Base-by-base conservation (phyloP, 495 filamentous ascomycete species). In the Penicillium samsonianum region DNA sequence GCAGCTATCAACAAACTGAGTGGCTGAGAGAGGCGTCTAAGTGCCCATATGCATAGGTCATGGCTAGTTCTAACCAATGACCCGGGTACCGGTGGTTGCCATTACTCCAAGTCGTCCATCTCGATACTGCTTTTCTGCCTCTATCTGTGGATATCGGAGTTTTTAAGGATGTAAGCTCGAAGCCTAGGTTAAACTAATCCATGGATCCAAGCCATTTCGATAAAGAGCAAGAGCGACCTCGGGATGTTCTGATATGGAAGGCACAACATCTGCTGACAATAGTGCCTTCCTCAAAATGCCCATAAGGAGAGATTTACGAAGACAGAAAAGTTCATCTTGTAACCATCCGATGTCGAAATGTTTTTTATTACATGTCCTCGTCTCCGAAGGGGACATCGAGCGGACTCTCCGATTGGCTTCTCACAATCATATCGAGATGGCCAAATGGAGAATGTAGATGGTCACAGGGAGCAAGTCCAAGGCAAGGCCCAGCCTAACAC, bases 291-390 rank as follows among this genome's bases (percentile, higher is more conserved):
- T 5, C 17, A 14, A 6, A 48, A 20, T 14, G 2, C 28, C 10
- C 2, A 11, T 5, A 19, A 28, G 17, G 19, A 19, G n/a, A 23
- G 3, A 25, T 37, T 19, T 22, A 41, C 16, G 17, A 12, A 4
- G 8, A 17, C 8, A 1, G 17, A 28, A 16, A 53, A 11, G 10
- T 20, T 53, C 43, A 47, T 55, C 43, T 12, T 38, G 30, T 33
- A 38, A 38, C 17, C 12, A 22, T 28, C n/a, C 22, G 10, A 12
- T 12, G 5, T 33, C 10, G 12, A 17, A 5, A 55, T 55, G 53
- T 38, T 47, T 35, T 40, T 55, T 6, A 3, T 38, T 44, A 20
- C 10, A 1, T 55, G 53, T 16, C 53, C 53, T 9, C 53, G 53
- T 47, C 42, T 55, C 22, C 43, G 43, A 17, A 35, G 41, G 31